Base-by-base conservation (phyloP, 1,139 yeast species). In the Meyerozyma carpophila region DNA sequence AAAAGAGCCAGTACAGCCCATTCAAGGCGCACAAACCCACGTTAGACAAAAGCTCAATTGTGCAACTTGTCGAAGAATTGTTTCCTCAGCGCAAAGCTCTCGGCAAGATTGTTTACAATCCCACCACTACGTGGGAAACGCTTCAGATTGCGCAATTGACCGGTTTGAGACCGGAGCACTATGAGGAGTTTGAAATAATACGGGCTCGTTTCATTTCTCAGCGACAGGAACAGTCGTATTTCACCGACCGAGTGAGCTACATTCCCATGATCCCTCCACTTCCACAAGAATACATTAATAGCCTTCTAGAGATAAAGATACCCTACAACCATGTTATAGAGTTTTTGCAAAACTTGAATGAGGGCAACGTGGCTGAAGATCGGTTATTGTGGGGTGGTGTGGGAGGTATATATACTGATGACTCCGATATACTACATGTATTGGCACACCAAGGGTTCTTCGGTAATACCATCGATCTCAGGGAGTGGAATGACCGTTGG, bases 301-400 rank as follows among this genome's bases (percentile, higher is more conserved):
- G 77, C 43, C 65, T 82, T 3, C 57, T 87, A 25, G 85, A 85
- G 47, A 71, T 87, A 26, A 74, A 83, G 44, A 75, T 87, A n/a
- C 84, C 93, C 1, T 68, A 69, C 38, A 57, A 70, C 43, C 62
- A 58, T 45, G 58, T 70, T 31, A 57, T 61, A 29, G 47, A 51
- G 27, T 66, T 67, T 43, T 54, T 57, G 43, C 56, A 56, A n/a
- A 50, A 52, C 10, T 44, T 58, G 57, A 49, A 59, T 8, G 59
- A 58, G 13, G 67, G 71, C 32, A 65, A 70, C 13, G 58, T 58
- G 14, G 44, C 51, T 16, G 41, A 51, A 34, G 71, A 77, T 47
- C 68, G 95, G 37, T 77, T 79, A 44, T 57, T 90, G 1, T 93
- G 98, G 98, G 98, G 98, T 2, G 88, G 96, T 0, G 90, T 84